Evolutionary conservation across 441 rosid species (phyloP).

Genomic region (Codiaeum variegatum): DNA sequence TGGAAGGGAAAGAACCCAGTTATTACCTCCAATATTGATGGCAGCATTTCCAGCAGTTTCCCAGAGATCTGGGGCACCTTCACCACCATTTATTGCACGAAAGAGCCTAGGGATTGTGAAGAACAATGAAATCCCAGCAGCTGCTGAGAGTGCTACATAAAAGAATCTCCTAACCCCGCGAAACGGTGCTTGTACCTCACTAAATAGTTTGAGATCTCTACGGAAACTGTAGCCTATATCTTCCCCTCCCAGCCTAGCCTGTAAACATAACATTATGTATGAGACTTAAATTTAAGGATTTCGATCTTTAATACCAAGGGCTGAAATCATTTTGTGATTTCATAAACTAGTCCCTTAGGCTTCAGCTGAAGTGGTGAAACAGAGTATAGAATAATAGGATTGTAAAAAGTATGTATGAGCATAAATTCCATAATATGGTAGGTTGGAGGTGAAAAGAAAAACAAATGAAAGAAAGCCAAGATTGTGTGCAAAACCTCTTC

Average conservation of each 20-base stretch:
- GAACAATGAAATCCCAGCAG: constrained; percentile 84
- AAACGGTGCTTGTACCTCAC: constrained; percentile 99
- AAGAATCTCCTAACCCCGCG: constrained; percentile 92
- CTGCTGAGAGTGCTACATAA: constrained; percentile 73
- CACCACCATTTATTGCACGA: constrained; percentile 67
- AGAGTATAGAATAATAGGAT: background rate
- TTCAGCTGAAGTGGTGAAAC: background rate
- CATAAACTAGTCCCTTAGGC: background rate
- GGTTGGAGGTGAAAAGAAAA: background rate
- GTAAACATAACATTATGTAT: constrained; percentile 24
- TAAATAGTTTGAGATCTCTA: constrained; percentile 87
- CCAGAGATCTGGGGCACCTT: constrained; percentile 71
- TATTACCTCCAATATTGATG: constrained; percentile 78
- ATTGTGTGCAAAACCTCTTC: constrained; percentile 61
- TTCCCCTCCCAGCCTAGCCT: constrained; percentile 95
- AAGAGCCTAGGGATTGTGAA: constrained; percentile 82
- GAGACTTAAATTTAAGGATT: constrained; percentile 14
- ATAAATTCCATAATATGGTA: constrained; percentile 1
- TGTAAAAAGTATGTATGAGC: background rate
- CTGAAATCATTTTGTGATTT: background rate
- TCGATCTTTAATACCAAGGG: background rate
- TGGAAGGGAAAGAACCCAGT: background rate
- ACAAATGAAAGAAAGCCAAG: constrained; percentile 2
- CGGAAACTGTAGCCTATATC: constrained; percentile 84
- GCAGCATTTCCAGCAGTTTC: constrained; percentile 81